A percentile compares a stretch with the other conserved stretches of the same genome.
Conservation (phyloP, 1,139 yeast genomes). For the Nakaseomyces uthaithaninus region DNA sequence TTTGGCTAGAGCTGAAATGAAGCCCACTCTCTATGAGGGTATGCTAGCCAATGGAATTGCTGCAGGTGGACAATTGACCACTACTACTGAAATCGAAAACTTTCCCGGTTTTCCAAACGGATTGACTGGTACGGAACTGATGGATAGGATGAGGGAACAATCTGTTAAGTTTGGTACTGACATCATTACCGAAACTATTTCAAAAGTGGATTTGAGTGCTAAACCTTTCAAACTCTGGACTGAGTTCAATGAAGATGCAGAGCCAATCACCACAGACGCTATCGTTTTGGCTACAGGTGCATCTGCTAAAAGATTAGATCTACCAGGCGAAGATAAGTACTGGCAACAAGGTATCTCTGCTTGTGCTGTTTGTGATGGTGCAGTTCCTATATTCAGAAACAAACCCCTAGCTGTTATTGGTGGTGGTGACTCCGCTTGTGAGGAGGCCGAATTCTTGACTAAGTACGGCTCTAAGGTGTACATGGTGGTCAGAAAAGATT, state of each 20-base stretch:
- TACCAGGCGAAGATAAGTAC: conserved; percentile 95
- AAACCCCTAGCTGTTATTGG: conserved; percentile 96
- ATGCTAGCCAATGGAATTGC: conserved; percentile 96
- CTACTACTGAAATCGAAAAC: conserved; percentile 95
- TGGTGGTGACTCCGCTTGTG: conserved; percentile 99
- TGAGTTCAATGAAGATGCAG: conserved; percentile 83
- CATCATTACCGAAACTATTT: conserved; percentile 85
- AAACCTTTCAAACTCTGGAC: conserved; percentile 96
- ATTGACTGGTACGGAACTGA: conserved; percentile 76
- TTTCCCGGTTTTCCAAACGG: conserved; percentile 98
- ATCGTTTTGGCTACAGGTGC: conserved; percentile 95
- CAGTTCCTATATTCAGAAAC: conserved; percentile 96
- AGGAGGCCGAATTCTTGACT: conserved; percentile 92
- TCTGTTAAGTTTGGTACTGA: conserved; percentile 83
- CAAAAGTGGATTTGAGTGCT: conserved; percentile 78
- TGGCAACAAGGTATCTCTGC: conserved; percentile 99
- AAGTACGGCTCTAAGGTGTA: conserved; percentile 94
- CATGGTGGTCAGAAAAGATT: conserved; percentile 88
- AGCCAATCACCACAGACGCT: conserved; percentile 87
- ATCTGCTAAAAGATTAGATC: conserved; percentile 83
- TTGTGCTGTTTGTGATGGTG: conserved; percentile 99
- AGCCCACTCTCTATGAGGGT: conserved; percentile 91
- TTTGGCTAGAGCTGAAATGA: conserved; percentile 90
- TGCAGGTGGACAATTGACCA: conserved; percentile 97
- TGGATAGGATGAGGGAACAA: conserved; percentile 92